Conservation (phyloP, 2,329 filamentous ascomycete species). For the Huntiella omanensis region DNA sequence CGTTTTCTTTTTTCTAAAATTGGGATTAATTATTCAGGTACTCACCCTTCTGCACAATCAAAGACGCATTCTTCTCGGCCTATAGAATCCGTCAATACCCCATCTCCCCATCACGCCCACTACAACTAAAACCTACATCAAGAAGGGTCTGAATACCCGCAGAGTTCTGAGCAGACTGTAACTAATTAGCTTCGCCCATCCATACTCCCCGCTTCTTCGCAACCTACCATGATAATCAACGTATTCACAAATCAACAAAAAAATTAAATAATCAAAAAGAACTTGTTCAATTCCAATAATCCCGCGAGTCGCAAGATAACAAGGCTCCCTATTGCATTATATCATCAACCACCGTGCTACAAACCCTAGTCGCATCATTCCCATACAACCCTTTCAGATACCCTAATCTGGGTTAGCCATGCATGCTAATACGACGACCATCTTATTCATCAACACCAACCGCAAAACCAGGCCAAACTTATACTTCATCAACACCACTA, state of each 20-base stretch:
- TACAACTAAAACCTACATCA: slow-evolving; percentile 46
- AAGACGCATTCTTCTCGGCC: slow-evolving; percentile 96
- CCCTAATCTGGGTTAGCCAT: background rate
- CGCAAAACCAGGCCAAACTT: no score
- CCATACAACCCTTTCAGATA: background rate
- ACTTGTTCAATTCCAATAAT: no score
- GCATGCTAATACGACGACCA: background rate
- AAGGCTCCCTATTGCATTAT: no score
- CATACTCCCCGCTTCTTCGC: background rate
- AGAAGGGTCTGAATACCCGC: slow-evolving; percentile 96
- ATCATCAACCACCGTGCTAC: no score
- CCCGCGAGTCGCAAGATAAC: no score
- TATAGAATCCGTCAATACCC: background rate
- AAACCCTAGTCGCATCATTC: background rate
- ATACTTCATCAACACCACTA: background rate
- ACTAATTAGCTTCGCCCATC: background rate
- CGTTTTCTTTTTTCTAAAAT: background rate
- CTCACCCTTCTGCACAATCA: slow-evolving; percentile 93
- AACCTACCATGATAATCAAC: background rate
- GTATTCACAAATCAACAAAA: background rate
- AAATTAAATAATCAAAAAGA: no score
- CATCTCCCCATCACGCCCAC: no score
- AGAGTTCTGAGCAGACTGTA: slow-evolving; percentile 91
- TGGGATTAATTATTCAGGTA: slow-evolving; percentile 8
- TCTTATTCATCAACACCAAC: background rate